Base-by-base conservation (phyloP, 1,284 basidiomycete species). In the Puccinia novopanici region DNA sequence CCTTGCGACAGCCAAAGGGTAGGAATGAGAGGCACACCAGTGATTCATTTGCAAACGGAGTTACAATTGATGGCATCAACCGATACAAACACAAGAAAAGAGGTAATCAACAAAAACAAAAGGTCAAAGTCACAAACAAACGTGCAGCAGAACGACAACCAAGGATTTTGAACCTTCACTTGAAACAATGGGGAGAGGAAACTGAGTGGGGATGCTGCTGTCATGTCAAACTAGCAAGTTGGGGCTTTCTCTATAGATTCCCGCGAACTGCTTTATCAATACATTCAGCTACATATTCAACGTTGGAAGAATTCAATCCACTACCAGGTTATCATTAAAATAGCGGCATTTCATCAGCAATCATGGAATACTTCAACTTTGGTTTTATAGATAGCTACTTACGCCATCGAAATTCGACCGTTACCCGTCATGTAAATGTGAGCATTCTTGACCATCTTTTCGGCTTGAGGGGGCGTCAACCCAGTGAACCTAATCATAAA, bases 401-500 rank as follows among this genome's bases (percentile, higher is more conserved):
- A 76, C 67, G 83, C 84, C 84, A 85, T 85, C 17, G 82, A 83
- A 63, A 85, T 84, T 30, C 83, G 81, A 0, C 85, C 84, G 82
- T 88, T 87, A 78, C 85, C 84, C 15, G 94, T 95, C 88, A 98
- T 87, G 87, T 98, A 98, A 81, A 98, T 89, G 85, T 96, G 94
- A 77, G 90, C 90, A 85, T 91, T 90, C 81, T 93, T 90, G 37
- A 90, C 88, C 86, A 98, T 86, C 79, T 88, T 88, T 85, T 91
- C 88, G 86, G 91, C 91, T 87, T 95, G 93, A 45, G 86, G 88
- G 12, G 88, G 85, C 71, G 86, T 90, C 84, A 94, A 88, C 54
- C 93, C 93, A 70, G 93, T 94, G 87, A 92, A 93, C 85, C 92
- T 93, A 86, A 70, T 86, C 82, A 5, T 48, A 24, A 45, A 4